phyloP scores from a whole-genome alignment of 257 asterid species.

The Marsdenia floribunda region DNA sequence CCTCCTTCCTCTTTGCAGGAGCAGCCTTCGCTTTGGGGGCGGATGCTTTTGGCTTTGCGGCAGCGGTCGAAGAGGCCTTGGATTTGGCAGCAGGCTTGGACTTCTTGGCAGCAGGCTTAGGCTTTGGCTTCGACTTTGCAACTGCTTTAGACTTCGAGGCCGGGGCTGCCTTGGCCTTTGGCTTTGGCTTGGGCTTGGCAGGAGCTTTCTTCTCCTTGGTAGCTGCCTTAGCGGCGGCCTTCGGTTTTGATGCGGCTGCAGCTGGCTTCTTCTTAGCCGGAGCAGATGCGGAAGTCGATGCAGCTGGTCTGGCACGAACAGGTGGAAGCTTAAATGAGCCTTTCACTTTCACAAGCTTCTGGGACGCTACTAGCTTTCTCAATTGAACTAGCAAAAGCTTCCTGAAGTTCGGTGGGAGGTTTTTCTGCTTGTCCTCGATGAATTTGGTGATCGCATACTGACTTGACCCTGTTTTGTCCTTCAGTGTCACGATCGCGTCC shows the following conservation, averaged over 20 bases:
- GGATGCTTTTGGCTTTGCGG: conserved; percentile 11
- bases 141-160: conserved; percentile 7
- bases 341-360: conserved; percentile 59
- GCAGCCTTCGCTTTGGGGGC: conserved; percentile 23
- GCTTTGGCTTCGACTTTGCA: conserved; percentile 10
- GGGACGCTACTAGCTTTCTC: conserved; percentile 57
- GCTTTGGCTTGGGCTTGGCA: conserved; percentile 12
- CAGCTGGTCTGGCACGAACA: conserved; percentile 22
- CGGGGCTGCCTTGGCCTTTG: conserved; percentile 6
- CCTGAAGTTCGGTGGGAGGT: conserved; percentile 60
- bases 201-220: conserved; percentile 10
- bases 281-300: neutral
- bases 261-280: conserved; percentile 4
- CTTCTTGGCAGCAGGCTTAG: conserved; percentile 11
- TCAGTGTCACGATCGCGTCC: conserved; percentile 63
- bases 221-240: neutral
- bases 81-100: conserved; percentile 9
- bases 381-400: conserved; percentile 56
- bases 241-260: neutral
- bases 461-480: conserved; percentile 78
- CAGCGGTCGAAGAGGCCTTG: neutral
- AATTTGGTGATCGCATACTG: conserved; percentile 68
- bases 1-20: conserved; percentile 18
- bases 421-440: conserved; percentile 67
- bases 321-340: conserved; percentile 45